These are phyloP conservation scores for Aspergillus arachidicola DNA, from an alignment of 2,329 filamentous ascomycete genomes.

Conservation along the genomic window DNA sequence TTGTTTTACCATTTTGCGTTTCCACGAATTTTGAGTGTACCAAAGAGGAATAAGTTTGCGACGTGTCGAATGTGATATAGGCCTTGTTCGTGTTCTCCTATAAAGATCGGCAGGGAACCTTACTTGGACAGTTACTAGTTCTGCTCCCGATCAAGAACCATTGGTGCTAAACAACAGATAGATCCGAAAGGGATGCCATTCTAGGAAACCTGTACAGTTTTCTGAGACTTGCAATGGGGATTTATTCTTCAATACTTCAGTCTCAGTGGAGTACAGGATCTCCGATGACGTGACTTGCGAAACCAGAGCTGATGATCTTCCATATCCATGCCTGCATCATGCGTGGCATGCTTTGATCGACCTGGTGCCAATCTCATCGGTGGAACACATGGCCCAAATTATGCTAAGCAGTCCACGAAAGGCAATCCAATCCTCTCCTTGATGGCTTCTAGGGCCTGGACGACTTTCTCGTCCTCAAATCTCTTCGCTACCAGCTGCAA, in stretches of 20 bases:
- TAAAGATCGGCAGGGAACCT: neutral
- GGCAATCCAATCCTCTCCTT: constrained; percentile 25
- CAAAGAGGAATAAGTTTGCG: neutral
- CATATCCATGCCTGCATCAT: neutral
- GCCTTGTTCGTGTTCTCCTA: neutral
- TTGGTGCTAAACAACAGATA: too few relatives aligned
- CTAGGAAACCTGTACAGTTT: neutral
- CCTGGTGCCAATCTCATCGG: neutral
- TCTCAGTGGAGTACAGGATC: neutral
- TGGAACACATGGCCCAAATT: neutral
- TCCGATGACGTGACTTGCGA: neutral
- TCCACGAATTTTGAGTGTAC: neutral
- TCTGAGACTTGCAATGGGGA: neutral
- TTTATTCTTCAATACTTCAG: neutral
- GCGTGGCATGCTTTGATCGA: neutral
- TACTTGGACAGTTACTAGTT: neutral
- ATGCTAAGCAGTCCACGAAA: constrained; percentile 11
- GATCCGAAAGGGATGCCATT: neutral
- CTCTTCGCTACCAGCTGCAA: constrained; percentile 58
- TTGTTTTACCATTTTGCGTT: neutral
- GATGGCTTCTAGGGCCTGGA: constrained; percentile 35
- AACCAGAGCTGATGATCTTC: neutral
- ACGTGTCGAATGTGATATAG: neutral
- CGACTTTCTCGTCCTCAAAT: constrained; percentile 58
- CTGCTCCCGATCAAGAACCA: neutral